Base-by-base conservation (phyloP, 352 stramenopile species). In the Elongisporangium anandrum region DNA sequence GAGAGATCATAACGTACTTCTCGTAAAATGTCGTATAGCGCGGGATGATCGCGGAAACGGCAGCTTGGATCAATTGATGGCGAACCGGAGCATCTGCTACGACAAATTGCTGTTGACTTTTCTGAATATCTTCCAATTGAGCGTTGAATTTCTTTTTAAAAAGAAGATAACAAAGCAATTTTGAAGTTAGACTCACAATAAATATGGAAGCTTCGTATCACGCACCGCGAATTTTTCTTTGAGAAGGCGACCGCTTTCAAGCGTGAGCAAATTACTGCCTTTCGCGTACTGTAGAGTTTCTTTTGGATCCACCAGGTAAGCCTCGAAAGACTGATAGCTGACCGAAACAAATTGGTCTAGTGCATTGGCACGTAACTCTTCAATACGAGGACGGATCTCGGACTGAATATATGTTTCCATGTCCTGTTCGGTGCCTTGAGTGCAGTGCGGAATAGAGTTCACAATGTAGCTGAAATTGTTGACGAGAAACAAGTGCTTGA, bases 381-480 rank as follows among this genome's bases (percentile, higher is more conserved):
- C 81, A 50, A 92, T 77, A 2, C 85, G 82, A 22, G 94, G 90
- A 51, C 87, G 81, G 52, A 96, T 96, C 38, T 80, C 75, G 19
- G 70, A 66, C 34, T 81, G 71, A 9, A 94, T 68, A 19, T 88
- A 70, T 1, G 59, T 56, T 49, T 84, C 76, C 9, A 91, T 68
- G 22, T 82, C 72, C 24, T 72, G 67, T 19, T 87, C 78, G 15
- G 67, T 63, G 3, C 56, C 55, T 17, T 71, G 54, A 2, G 61
- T 45, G 22, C 83, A 89, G 34, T 70, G 73, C 5, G 76, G 74
- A 12, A 98, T 69, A 22, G 90, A 85, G 38, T 88, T 92, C 10
- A 84, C 68, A 15, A 98, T 72, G 63, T 96, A 98, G 48, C 89
- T 90, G 16, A 87, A 94, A 64, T 98, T 98, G 75, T 98, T 98